These are phyloP conservation scores for Vachellia pachyceras DNA, from an alignment of 306 rosid species.

Conservation along the genomic window DNA sequence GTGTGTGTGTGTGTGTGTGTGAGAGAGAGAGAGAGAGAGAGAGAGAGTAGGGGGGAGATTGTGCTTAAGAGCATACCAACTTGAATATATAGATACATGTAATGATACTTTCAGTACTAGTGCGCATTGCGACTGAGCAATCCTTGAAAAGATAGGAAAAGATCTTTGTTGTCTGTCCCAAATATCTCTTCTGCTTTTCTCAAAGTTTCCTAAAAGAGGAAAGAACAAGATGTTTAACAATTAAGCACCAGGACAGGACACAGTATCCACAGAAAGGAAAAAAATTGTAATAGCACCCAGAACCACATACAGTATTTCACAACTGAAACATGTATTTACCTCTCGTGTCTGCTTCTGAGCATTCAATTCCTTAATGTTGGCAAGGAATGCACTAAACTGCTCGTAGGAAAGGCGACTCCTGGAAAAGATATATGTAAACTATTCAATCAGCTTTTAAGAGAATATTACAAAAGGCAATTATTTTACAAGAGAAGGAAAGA, in stretches of 20 bases:
- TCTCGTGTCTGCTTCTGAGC: conserved; percentile 97
- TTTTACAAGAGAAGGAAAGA: conserved; percentile 20
- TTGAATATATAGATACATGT: conserved; percentile 35
- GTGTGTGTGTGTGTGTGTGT: too few relatives aligned
- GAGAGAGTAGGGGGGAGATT: conserved; percentile 30
- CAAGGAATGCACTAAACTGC: conserved; percentile 98
- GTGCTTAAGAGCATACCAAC: conserved; percentile 46
- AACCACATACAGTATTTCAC: conserved; percentile 23
- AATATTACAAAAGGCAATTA: not conserved
- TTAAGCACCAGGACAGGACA: not conserved
- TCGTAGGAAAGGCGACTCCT: conserved; percentile 99
- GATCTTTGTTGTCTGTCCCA: conserved; percentile 95
- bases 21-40: not conserved
- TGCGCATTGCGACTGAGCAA: conserved; percentile 80
- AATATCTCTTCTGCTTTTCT: conserved; percentile 97
- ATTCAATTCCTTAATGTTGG: conserved; percentile 93
- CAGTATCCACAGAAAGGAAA: not conserved
- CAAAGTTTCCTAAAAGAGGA: conserved; percentile 77
- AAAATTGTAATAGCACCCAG: conserved; percentile 11
- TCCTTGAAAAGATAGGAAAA: conserved; percentile 89
- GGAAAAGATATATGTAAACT: conserved; percentile 33
- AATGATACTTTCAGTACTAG: conserved; percentile 36
- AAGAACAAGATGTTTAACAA: conserved; percentile 24
- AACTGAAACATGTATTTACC: conserved; percentile 54
- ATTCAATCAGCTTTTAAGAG: conserved; percentile 29